Percentiles rank a stretch among this genome's conserved stretches.
Conservation (phyloP, 129 eudicot species). For the Daucus carota region DNA sequence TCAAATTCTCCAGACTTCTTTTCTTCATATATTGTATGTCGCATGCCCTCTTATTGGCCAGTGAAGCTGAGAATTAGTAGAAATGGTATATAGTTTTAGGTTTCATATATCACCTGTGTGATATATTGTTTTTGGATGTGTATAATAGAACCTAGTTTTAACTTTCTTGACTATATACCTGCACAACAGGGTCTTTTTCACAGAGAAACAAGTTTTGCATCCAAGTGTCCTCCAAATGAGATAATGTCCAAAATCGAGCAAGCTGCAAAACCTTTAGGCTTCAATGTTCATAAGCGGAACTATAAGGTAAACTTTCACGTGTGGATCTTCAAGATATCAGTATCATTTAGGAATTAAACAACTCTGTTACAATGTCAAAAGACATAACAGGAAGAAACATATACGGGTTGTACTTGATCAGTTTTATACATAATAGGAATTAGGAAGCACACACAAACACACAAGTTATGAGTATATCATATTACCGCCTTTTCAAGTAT, state of each 20-base stretch:
- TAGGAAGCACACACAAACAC: too few species aligned
- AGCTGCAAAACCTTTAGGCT: constrained; percentile 87
- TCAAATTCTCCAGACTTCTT: neutral
- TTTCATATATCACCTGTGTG: neutral
- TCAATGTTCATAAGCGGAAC: constrained; percentile 70
- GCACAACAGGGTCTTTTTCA: constrained; percentile 49
- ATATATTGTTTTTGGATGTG: neutral
- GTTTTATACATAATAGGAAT: neutral
- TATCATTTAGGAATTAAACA: neutral
- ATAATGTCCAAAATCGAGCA: constrained; percentile 85
- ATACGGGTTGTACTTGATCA: neutral
- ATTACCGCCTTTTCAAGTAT: neutral
- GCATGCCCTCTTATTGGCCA: neutral
- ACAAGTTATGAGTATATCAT: neutral
- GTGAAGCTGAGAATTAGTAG: neutral
- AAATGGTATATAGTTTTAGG: neutral
- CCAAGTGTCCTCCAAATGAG: constrained; percentile 70
- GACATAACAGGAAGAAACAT: neutral
- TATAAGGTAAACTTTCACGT: constrained; percentile 47
- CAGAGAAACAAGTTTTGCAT: constrained; percentile 84
- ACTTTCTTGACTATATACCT: neutral
- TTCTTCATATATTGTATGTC: neutral
- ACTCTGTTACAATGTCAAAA: neutral
- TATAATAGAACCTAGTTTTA: neutral
- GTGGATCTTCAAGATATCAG: neutral